A percentile compares a stretch with the other conserved stretches of the same genome.
Conservation (phyloP, 2,329 filamentous ascomycete genomes). For the Calonectria multiphialidica region DNA sequence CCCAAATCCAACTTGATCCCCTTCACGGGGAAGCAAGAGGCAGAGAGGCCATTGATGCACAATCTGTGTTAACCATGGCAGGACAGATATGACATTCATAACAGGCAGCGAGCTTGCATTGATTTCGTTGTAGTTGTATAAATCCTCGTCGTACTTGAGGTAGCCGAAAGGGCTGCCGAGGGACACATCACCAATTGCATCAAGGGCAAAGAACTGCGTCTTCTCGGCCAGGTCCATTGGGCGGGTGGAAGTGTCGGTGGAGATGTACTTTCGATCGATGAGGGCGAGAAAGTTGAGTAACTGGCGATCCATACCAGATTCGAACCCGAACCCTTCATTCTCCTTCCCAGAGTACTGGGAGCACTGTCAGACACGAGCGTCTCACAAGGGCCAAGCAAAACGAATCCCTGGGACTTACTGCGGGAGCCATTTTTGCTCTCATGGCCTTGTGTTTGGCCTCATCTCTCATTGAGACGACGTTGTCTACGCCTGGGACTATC, state of each 20-base stretch:
- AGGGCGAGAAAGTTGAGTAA: conserved; percentile 56
- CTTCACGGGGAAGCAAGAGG: conserved; percentile 49
- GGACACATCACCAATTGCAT: conserved; percentile 65
- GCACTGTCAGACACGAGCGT: not conserved
- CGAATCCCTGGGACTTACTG: conserved; percentile 45
- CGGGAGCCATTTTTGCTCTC: conserved; percentile 58
- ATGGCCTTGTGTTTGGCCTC: conserved; percentile 59
- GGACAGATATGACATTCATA: conserved; percentile 52
- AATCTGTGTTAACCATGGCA: conserved; percentile 51
- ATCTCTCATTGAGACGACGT: conserved; percentile 63
- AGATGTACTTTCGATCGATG: conserved; percentile 61
- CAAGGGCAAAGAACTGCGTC: conserved; percentile 65
- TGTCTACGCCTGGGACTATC: conserved; percentile 66
- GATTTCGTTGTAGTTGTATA: conserved; percentile 59
- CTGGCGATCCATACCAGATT: conserved; percentile 54
- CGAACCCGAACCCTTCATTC: conserved; percentile 57
- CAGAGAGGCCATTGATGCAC: conserved; percentile 53
- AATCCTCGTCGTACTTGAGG: conserved; percentile 61
- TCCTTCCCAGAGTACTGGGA: conserved; percentile 64
- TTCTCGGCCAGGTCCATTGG: conserved; percentile 63
- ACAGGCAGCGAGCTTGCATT: conserved; percentile 54
- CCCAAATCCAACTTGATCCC: conserved; percentile 54
- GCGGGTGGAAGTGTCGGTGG: conserved; percentile 46
- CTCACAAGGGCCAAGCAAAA: not conserved
- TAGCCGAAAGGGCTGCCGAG: conserved; percentile 66